Evolutionary conservation across 2,329 filamentous ascomycete genomes (phyloP), one percentile per base, ranked within the genome.

Genomic region (Simplicillium aogashimaense): DNA sequence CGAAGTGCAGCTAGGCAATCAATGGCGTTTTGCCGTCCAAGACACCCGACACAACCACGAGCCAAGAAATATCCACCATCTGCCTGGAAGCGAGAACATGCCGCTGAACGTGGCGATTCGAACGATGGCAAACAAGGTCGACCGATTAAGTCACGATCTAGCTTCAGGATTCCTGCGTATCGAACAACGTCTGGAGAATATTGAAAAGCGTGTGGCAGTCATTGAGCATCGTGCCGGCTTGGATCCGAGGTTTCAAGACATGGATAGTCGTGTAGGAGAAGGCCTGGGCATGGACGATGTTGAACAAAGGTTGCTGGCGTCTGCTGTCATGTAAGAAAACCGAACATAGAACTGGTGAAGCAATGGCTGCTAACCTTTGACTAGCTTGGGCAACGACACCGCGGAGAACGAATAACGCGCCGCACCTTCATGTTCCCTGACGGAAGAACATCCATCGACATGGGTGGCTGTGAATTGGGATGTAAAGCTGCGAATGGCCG

Each of bases 21-120:
- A 78, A 56, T 79, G 75, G 75, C 72, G 75, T n/a, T 79, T 79
- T 46, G 71, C 70, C 7, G 69, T 79, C 10, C 75, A 78, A 44
- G 72, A 77, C 42, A 56, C 66, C n/a, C 65, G 73, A 12, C 75
- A 79, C 53, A 79, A 79, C 54, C 75, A 79, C 52, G 75, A 78
- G 49, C 70, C 75, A 28, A 71, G 75, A 43, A 59, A 75, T 37
- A 65, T 72, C 8, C 67, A 72, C 14, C 70, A 69, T 29, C 65
- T 67, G 2, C 67, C 72, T 2, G 72, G 73, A 18, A 70, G 75
- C 44, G 74, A 78, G 52, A 74, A 72, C 51, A 70, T 73, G 4
- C 73, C 74, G 1, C 61, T 77, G 43, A 70, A 71, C 2, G 75
- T 76, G 49, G 74, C 67, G 38, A 67, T 79, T 29, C 67, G 75